These are phyloP conservation scores for Beauveria caledonica DNA, from an alignment of 2,329 filamentous ascomycete genomes.

Conservation along the genomic window DNA sequence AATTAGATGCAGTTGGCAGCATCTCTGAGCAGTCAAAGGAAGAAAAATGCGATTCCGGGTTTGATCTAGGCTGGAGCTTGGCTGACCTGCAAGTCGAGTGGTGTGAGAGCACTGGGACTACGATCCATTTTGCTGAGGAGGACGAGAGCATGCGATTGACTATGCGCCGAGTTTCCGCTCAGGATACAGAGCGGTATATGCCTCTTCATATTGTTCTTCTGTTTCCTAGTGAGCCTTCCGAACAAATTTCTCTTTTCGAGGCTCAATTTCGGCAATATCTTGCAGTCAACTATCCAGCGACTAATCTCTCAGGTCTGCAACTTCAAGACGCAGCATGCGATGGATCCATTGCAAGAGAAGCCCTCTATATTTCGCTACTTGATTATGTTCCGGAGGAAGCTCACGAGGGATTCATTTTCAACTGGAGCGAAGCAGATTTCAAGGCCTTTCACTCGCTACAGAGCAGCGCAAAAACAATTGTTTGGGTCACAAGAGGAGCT, in stretches of 20 bases:
- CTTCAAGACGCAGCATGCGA: not conserved
- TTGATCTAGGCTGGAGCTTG: not conserved
- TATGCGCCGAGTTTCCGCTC: not conserved
- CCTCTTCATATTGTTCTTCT: not conserved
- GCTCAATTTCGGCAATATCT: not conserved
- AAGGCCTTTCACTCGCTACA: constrained; percentile 32
- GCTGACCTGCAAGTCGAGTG: not conserved
- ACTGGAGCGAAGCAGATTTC: constrained; percentile 33
- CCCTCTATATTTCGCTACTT: constrained; percentile 34
- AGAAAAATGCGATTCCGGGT: not conserved
- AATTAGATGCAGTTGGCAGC: not conserved
- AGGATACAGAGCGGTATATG: not conserved
- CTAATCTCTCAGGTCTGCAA: not conserved
- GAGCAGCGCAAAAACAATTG: constrained; percentile 26
- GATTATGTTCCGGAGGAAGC: constrained; percentile 28
- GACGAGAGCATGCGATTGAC: not conserved
- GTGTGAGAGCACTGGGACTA: not conserved
- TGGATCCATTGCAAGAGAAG: not conserved
- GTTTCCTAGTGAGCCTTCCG: not conserved
- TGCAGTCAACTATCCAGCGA: not conserved
- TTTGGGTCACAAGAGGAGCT: constrained; percentile 41
- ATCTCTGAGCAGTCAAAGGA: not conserved
- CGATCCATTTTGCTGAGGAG: not conserved
- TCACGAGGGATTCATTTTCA: constrained; percentile 23
- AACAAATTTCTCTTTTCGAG: not conserved